Evolutionary conservation across 2,329 filamentous ascomycete genomes (phyloP).

Genomic region (Cryoendolithus antarcticus): DNA sequence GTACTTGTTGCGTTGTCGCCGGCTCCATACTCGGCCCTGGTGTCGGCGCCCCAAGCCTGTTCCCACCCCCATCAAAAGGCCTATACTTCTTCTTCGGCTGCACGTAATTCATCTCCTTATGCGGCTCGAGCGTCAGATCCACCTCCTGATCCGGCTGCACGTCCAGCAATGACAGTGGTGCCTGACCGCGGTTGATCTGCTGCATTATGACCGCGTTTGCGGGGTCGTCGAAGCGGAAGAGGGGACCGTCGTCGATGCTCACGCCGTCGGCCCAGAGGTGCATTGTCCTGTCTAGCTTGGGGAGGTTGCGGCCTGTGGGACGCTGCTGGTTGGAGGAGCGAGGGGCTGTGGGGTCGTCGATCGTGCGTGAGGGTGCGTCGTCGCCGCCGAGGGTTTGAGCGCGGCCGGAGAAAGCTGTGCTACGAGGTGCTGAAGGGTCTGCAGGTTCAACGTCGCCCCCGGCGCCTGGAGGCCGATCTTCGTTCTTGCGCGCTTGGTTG

Average conservation of each 20-base stretch:
- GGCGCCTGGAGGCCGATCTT: constrained; percentile 43
- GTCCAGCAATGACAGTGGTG: constrained; percentile 66
- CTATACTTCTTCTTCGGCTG: constrained; percentile 62
- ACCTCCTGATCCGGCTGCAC: constrained; percentile 63
- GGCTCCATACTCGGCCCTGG: constrained; percentile 39
- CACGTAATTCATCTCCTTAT: constrained; percentile 63
- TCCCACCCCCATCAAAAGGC: constrained; percentile 60
- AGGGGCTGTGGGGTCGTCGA: constrained; percentile 45
- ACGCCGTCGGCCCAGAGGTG: constrained; percentile 79
- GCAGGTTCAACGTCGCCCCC: constrained; percentile 38
- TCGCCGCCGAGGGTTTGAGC: constrained; percentile 71
- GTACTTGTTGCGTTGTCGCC: constrained; percentile 7
- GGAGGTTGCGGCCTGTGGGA: constrained; percentile 25
- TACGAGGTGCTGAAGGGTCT: constrained; percentile 23
- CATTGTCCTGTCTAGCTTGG: constrained; percentile 53
- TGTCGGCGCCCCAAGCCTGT: constrained; percentile 64
- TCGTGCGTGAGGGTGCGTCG: constrained; percentile 54
- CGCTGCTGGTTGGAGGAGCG: too few relatives aligned
- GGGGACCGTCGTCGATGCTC: constrained; percentile 68
- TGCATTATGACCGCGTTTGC: constrained; percentile 57
- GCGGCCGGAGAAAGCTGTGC: constrained; percentile 49
- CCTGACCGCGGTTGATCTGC: constrained; percentile 65
- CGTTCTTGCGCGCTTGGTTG: constrained; percentile 40
- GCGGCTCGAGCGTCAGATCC: constrained; percentile 62
- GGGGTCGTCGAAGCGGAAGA: constrained; percentile 69